A percentile compares a stretch with the other conserved stretches of the same genome.
Evolutionary conservation across 495 filamentous ascomycete species (phyloP).

Genomic region (Oidiodendron maius): DNA sequence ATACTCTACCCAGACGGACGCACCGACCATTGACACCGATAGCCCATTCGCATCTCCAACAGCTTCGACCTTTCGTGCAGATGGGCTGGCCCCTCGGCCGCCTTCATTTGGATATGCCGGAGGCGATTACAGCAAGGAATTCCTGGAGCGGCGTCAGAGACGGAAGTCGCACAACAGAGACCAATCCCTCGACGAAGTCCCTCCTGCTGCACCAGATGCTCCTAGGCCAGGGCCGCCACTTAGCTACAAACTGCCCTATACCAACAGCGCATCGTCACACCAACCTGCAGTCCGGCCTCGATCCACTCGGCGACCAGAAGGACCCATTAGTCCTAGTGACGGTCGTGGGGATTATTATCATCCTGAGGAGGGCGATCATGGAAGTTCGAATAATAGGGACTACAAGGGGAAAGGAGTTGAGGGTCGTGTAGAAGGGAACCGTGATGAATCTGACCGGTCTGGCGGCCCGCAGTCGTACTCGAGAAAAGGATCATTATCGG

Average conservation of each 20-base stretch:
- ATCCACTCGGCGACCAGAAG: constrained; percentile 30
- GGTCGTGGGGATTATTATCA: constrained; percentile 10
- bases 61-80: constrained; percentile 36
- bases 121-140: constrained; percentile 32
- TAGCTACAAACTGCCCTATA: constrained; percentile 50
- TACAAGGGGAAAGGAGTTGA: constrained; percentile 6
- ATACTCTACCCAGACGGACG: constrained; percentile 21
- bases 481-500: constrained; percentile 11
- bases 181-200: constrained; percentile 28
- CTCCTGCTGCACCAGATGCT: constrained; percentile 52
- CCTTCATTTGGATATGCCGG: constrained; percentile 38
- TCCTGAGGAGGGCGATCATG: not conserved
- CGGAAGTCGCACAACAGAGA: constrained; percentile 31
- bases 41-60: constrained; percentile 46
- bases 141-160: constrained; percentile 28
- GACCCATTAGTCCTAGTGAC: constrained; percentile 16
- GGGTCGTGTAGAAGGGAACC: constrained; percentile 1
- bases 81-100: constrained; percentile 43
- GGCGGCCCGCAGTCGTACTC: not conserved
- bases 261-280: constrained; percentile 29
- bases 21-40: constrained; percentile 42
- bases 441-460: not conserved
- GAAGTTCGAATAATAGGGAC: not conserved
- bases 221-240: constrained; percentile 48
- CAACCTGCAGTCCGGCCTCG: constrained; percentile 18